Evolutionary conservation across 2,329 filamentous ascomycete species (phyloP), one percentile per base, ranked within the genome.

Genomic region (Cadophora luteo-olivacea): DNA sequence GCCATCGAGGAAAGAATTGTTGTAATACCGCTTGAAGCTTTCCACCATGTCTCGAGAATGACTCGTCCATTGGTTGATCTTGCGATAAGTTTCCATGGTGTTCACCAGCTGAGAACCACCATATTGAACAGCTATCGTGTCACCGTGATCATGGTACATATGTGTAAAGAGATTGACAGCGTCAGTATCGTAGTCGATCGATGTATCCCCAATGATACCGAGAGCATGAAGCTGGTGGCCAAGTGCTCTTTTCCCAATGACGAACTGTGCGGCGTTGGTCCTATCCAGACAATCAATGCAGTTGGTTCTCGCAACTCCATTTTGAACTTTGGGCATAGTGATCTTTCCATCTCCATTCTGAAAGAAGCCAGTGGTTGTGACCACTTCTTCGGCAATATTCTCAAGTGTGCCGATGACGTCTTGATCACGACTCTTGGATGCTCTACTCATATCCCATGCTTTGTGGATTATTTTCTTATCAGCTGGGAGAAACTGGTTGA

Each of bases 31-130:
- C 80, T 98, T 99, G 84, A 99, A 97, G 79, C 93, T 97, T 81
- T 99, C 96, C 25, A 99, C 94, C 95, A 99, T 98, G 79, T 99
- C 96, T 73, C 96, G 88, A 2, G 95, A 97, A 79, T 97, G 94
- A 75, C 93, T 97, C 29, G 94, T 97, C 96, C 96, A 99, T 79
- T 98, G 95, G 74, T 98, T 98, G 79, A 97, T 97, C 81, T 98
- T 98, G 67, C 96, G 92, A 79, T 99, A 99, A 4, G 96, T 99
- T 73, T 97, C 94, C 94, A 99, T 98, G 0, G 96, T 99, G 78
- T 99, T 99, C 75, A 99, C 96, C 0, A 99, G 86, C 79, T 99
- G 96, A 2, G 94, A 98, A 11, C 96, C 96, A 67, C 96, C 96
- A 75, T 99, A 99, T 78, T 99, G 96, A 65, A 98, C 92, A 0